Percentiles rank a stretch among this genome's conserved stretches.
These are phyloP conservation scores for Boletus reticulatus DNA, from an alignment of 768 basidiomycete genomes.

Conservation along the genomic window DNA sequence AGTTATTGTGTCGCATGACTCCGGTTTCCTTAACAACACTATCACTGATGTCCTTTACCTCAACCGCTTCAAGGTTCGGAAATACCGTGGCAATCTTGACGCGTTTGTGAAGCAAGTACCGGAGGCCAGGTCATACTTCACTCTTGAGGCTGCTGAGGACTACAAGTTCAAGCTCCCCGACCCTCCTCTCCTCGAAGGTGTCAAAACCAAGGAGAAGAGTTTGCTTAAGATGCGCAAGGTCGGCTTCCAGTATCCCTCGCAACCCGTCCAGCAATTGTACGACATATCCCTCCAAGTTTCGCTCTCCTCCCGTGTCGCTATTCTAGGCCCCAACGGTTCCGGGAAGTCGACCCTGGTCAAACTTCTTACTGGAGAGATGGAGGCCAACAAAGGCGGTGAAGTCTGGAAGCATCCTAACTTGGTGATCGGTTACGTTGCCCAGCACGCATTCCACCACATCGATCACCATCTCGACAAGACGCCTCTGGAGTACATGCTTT, in stretches of 20 bases:
- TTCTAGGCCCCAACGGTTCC: slow-evolving; percentile 99
- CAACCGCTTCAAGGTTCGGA: slow-evolving; percentile 96
- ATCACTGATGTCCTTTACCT: slow-evolving; percentile 97
- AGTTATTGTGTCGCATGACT: slow-evolving; percentile 99
- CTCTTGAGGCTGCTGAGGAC: slow-evolving; percentile 92
- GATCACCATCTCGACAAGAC: slow-evolving; percentile 99
- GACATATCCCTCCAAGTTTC: slow-evolving; percentile 97
- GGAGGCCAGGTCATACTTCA: slow-evolving; percentile 98
- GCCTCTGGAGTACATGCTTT: slow-evolving; percentile 97
- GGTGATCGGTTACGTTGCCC: slow-evolving; percentile 98
- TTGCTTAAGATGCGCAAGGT: slow-evolving; percentile 97
- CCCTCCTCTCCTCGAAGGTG: slow-evolving; percentile 96
- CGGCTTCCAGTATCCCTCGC: slow-evolving; percentile 92
- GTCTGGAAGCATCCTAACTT: slow-evolving; percentile 99
- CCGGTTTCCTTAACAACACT: slow-evolving; percentile 95
- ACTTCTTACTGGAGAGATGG: slow-evolving; percentile 94
- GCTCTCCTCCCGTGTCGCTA: slow-evolving; percentile 95
- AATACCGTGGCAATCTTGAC: slow-evolving; percentile 95
- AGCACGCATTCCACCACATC: slow-evolving; percentile 99
- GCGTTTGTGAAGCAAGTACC: slow-evolving; percentile 91
- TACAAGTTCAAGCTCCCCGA: slow-evolving; percentile 99
- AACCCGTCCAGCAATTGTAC: slow-evolving; percentile 84
- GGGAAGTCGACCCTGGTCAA: slow-evolving; percentile 98
- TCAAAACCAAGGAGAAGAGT: slow-evolving; percentile 99
- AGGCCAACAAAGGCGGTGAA: slow-evolving; percentile 94